Evolutionary conservation across 805 yeast species (phyloP), one percentile per base, ranked within the genome.

Genomic region (Priceomyces haplophilus): DNA sequence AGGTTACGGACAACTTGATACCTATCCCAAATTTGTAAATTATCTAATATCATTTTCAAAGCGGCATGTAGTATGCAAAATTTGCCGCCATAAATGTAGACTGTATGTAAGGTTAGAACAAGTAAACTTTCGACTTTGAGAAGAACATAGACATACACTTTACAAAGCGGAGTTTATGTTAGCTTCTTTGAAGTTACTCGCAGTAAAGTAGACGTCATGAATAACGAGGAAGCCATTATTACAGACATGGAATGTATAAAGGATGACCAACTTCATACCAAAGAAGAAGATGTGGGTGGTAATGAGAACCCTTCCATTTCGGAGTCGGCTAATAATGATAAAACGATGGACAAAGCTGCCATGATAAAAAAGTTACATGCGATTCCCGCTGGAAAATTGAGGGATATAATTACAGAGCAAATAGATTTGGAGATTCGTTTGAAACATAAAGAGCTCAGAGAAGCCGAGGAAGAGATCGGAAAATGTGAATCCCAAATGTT

Each of bases 401-500:
- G 61, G 49, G 63, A 62, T 36, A 59, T 67, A 29, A 55, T 72
- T 34, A 57, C 65, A 39, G 65, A 75, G 44, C 80, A 79, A 49
- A 62, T 82, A 15, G 83, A 82, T 54, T 54, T 81, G 35, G 86
- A 82, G 50, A 78, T 82, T 10, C 53, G 83, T 21, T 59, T 82
- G 38, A 81, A 79, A 42, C 83, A 81, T 58, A 71, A 75, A 44
- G 86, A 83, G 55, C 55, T 74, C 35, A 63, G 69, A 30, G 56
- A 72, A 16, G 67, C 80, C 1, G 75, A 78, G 41, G 69, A 71
- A 32, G 86, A 82, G 50, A 67, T 80, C 1, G 70, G 73, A 11
- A 78, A 78, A 48, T 77, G 81, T 25, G 82, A 80, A 53, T 70
- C 82, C 1, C 82, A 80, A 48, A 63, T 82, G 70, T 62, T 74